Percentiles rank a stretch among this genome's conserved stretches.
These are phyloP conservation scores for Pseudocercospora fijiensis DNA, from an alignment of 2,329 filamentous ascomycete species.

Conservation along the genomic window DNA sequence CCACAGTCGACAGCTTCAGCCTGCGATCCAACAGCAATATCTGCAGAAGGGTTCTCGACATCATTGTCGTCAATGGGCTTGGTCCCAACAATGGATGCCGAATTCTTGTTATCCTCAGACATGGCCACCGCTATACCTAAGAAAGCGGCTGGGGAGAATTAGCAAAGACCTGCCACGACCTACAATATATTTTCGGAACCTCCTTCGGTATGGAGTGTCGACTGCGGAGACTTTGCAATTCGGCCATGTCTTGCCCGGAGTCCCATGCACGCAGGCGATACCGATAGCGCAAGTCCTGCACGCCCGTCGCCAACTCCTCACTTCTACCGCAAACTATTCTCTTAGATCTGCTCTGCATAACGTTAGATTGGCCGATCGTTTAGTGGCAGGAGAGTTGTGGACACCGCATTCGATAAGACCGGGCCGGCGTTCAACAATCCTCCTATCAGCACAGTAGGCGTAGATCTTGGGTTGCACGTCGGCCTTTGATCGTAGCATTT, in stretches of 20 bases:
- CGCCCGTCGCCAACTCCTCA: slow-evolving; percentile 2
- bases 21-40: slow-evolving; percentile 18
- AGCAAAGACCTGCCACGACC: background rate
- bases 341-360: background rate
- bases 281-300: slow-evolving; percentile 1
- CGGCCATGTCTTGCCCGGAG: background rate
- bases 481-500: background rate
- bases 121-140: background rate
- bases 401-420: background rate
- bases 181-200: background rate
- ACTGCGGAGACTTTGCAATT: background rate
- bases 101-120: slow-evolving; percentile 8
- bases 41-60: background rate
- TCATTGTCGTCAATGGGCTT: slow-evolving; percentile 6
- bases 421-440: background rate
- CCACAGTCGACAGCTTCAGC: slow-evolving; percentile 11
- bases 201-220: background rate
- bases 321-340: background rate
- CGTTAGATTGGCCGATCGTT: background rate
- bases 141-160: background rate
- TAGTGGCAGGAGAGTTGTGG: background rate
- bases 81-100: background rate
- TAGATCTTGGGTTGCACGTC: background rate
- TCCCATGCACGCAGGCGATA: background rate
- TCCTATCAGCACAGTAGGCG: background rate